Percentiles rank a stretch among this genome's conserved stretches.
Evolutionary conservation across 345 rosid genomes (phyloP).

Genomic region (Aethionema arabicum): DNA sequence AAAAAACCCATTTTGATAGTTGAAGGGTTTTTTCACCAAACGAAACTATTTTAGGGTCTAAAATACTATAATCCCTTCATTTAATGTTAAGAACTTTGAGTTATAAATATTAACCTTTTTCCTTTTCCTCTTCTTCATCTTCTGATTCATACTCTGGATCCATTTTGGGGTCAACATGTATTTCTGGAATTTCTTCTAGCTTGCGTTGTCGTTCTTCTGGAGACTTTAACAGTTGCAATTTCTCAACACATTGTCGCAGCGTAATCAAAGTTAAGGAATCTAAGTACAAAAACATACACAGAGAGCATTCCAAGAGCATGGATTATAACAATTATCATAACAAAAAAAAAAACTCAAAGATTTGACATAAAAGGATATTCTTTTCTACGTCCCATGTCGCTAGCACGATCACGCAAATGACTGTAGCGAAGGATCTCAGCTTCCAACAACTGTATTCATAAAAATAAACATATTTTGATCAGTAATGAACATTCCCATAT

Average conservation of each 20-base stretch:
- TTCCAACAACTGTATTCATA: constrained; percentile 73
- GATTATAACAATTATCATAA: constrained; percentile 8
- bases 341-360: neutral
- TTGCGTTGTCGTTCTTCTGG: constrained; percentile 95
- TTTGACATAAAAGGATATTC: constrained; percentile 80
- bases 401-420: constrained; percentile 99
- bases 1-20: too few relatives aligned
- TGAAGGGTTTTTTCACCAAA: too few relatives aligned
- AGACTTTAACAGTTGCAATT: constrained; percentile 84
- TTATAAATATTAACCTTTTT: constrained; percentile 52
- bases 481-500: constrained; percentile 5
- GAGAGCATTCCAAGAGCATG: constrained; percentile 6
- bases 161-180: constrained; percentile 95
- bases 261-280: constrained; percentile 67
- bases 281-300: constrained; percentile 23
- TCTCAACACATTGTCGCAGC: constrained; percentile 99
- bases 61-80: too few relatives aligned
- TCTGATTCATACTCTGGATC: constrained; percentile 95
- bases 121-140: constrained; percentile 71
- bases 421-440: constrained; percentile 77
- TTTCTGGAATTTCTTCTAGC: constrained; percentile 92
- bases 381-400: constrained; percentile 90
- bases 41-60: too few relatives aligned
- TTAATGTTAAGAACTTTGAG: constrained; percentile 2
- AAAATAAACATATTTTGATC: constrained; percentile 17